Conservation (phyloP, 148 eudicot species). For the Chenopodium suecicum region DNA sequence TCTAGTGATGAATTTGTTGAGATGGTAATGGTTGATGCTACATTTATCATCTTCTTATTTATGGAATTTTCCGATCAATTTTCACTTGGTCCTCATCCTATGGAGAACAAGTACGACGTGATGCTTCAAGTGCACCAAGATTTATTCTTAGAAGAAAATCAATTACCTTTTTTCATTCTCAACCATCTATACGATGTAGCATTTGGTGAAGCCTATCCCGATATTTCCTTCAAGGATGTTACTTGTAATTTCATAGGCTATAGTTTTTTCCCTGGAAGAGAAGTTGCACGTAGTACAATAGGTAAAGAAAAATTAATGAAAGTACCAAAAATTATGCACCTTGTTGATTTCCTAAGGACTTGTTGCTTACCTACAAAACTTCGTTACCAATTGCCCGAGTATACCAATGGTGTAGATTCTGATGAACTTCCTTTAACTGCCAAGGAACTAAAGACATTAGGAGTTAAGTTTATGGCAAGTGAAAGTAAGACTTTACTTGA, state of each 20-base stretch:
- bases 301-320: not conserved
- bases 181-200: constrained; percentile 9
- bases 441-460: not conserved
- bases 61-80: not conserved
- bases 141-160: constrained; percentile 26
- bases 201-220: not conserved
- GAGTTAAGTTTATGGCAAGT: constrained; percentile 9
- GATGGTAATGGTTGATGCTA: constrained; percentile 28
- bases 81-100: not conserved
- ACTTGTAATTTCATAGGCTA: not conserved
- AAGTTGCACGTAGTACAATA: not conserved
- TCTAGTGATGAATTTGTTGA: constrained; percentile 17
- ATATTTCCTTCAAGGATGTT: constrained; percentile 6
- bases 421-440: not conserved
- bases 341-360: constrained; percentile 9
- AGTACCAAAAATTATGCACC: not conserved
- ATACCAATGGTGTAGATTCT: not conserved
- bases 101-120: not conserved
- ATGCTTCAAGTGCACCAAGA: constrained; percentile 3
- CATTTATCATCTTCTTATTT: constrained; percentile 19
- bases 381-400: not conserved
- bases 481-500: constrained; percentile 18
- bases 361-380: not conserved
- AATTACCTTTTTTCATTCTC: constrained; percentile 28
- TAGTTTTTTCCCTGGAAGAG: not conserved